Conservation (phyloP, 1,284 basidiomycete species). For the Puccinia brachypodii region DNA sequence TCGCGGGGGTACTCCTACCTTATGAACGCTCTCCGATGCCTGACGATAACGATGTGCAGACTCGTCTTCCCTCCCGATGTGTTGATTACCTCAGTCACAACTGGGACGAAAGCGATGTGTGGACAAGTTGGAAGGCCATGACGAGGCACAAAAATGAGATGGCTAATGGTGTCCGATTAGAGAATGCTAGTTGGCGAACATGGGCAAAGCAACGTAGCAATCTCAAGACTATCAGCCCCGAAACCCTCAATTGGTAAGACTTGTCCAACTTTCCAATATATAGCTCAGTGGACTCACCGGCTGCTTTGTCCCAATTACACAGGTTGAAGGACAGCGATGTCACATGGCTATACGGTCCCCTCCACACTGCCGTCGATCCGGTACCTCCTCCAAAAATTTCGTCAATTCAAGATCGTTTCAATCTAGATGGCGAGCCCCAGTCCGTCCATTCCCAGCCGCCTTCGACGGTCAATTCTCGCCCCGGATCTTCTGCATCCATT, state of each 20-base stretch:
- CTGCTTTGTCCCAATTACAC: slow-evolving; percentile 50
- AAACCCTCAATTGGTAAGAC: slow-evolving; percentile 99
- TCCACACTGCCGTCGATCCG: slow-evolving; percentile 82
- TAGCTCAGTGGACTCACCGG: too few relatives aligned
- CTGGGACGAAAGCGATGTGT: slow-evolving; percentile 98
- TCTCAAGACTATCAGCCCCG: slow-evolving; percentile 89
- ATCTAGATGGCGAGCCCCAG: slow-evolving; percentile 58
- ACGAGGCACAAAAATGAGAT: slow-evolving; percentile 98
- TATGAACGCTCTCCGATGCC: slow-evolving; percentile 55
- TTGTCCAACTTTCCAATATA: slow-evolving; percentile 56
- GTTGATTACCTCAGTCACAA: slow-evolving; percentile 78
- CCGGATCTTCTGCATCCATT: slow-evolving; percentile 15
- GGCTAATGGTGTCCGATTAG: slow-evolving; percentile 87
- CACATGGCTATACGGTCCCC: slow-evolving; percentile 96
- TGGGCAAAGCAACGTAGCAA: slow-evolving; percentile 99
- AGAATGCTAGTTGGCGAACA: slow-evolving; percentile 97
- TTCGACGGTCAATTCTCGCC: slow-evolving; percentile 56
- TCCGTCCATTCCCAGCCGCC: slow-evolving; percentile 55
- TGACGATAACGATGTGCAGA: slow-evolving; percentile 62
- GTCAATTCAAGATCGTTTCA: slow-evolving; percentile 62
- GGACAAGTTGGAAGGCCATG: slow-evolving; percentile 98
- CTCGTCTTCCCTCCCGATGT: slow-evolving; percentile 64
- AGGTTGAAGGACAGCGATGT: slow-evolving; percentile 99
- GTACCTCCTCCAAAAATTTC: slow-evolving; percentile 63
- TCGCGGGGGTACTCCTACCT: slow-evolving; percentile 41